Evolutionary conservation across 192 early-diverging fungal genomes (phyloP), one percentile per base, ranked within the genome.

Genomic region (Obelidium mucronatum): DNA sequence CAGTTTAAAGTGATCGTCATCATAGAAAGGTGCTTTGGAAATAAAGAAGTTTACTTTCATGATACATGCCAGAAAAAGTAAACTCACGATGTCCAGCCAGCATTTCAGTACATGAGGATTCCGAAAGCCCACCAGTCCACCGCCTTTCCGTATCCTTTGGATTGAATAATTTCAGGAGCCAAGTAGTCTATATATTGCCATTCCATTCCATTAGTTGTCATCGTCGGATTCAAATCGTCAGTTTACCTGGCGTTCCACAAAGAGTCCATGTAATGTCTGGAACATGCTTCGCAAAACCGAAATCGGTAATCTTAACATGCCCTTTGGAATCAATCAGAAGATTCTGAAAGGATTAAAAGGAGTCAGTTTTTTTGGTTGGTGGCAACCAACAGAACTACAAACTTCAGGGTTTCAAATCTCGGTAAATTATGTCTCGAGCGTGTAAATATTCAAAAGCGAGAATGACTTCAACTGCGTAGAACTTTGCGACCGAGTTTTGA

Each of bases 121-220:
- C 85, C 85, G 72, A 82, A 94, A 1, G 96, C 93, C 96, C 96
- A 97, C 94, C 94, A 97, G 82, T 97, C 75, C 1, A 91, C 90
- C 0, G 91, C 84, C 22, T 85, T 85, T n/a, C 89, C 88, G 53
- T 92, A 92, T 17, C 87, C 90, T 59, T 90, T 88, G 19, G 88
- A 91, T 60, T 86, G 90, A 73, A 92, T 92, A 56, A 92, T 90
- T 76, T 92, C 91, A 1, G 91, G 91, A 0, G 90, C 91, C 8
- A 92, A 74, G 66, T 91, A 87, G 74, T 93, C 93, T n/a, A n/a
- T n/a, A n/a, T n/a, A n/a, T n/a, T n/a, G n/a, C n/a, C n/a, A n/a
- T n/a, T n/a, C n/a, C n/a, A 40, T 22, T 0, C 11, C 30, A 0
- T 31, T 40, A 33, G 30, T 15, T 6, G 22, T 37, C 34, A 53